Evolutionary conservation across 2,329 filamentous ascomycete genomes (phyloP).

Genomic region (Claviceps cyperi): DNA sequence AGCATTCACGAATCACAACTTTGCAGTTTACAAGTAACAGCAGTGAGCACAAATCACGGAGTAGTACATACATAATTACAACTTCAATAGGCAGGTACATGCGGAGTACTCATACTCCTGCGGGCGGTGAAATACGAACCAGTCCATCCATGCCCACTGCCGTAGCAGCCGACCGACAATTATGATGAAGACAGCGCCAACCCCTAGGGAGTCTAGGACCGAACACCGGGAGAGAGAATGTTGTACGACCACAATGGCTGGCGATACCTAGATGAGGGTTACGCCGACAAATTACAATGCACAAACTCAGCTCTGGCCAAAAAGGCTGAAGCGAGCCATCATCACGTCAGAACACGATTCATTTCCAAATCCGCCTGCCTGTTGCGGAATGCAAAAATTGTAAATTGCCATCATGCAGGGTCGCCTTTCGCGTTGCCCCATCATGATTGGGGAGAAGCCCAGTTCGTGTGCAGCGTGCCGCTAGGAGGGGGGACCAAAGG

Average conservation of each 20-base stretch:
- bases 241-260: not conserved
- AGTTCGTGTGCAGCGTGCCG: not conserved
- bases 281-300: no score
- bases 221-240: not conserved
- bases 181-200: not conserved
- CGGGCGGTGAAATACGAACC: not conserved
- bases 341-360: not conserved
- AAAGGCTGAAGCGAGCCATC: not conserved
- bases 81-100: not conserved
- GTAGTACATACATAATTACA: no score
- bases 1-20: no score
- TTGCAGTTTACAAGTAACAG: no score
- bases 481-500: not conserved
- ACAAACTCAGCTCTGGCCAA: not conserved
- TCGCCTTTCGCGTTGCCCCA: not conserved
- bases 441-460: not conserved
- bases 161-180: not conserved
- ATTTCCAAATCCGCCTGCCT: not conserved
- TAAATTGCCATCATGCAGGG: slow-evolving; percentile 3
- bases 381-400: no score
- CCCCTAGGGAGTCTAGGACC: not conserved
- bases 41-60: no score
- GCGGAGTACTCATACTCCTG: not conserved
- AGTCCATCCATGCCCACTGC: not conserved
- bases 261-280: no score